Evolutionary conservation across 371 early-diverging fungal genomes (phyloP).

Genomic region (Sporodiniella umbellata): DNA sequence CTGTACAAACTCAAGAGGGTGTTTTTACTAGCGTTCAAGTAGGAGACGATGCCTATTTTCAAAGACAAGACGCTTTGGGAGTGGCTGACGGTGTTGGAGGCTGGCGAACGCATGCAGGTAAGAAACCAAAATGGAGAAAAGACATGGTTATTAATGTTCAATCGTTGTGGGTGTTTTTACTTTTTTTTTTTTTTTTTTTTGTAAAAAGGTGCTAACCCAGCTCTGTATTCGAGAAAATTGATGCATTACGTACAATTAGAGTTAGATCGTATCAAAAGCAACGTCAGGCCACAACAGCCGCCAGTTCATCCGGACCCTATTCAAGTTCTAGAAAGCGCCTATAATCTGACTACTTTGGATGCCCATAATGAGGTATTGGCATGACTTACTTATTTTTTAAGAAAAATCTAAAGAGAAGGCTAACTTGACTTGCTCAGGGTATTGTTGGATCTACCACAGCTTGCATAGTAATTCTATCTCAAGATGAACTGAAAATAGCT

Average conservation of each 20-base stretch:
- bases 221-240: constrained; percentile 81
- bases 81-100: constrained; percentile 88
- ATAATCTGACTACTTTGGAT: constrained; percentile 62
- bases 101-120: constrained; percentile 59
- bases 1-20: constrained; percentile 51
- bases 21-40: constrained; percentile 76
- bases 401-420: too few relatives aligned
- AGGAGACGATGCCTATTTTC: constrained; percentile 84
- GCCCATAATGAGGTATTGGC: constrained; percentile 72
- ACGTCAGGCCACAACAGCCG: constrained; percentile 26
- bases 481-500: constrained; percentile 86
- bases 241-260: constrained; percentile 88
- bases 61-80: constrained; percentile 73
- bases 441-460: constrained; percentile 90
- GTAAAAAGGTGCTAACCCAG: constrained; percentile 73
- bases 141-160: too few relatives aligned
- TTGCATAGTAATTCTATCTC: constrained; percentile 76
- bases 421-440: too few relatives aligned
- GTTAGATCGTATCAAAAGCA: constrained; percentile 53
- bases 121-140: neutral
- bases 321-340: constrained; percentile 69
- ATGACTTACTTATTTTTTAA: too few relatives aligned
- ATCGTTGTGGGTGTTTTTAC: too few relatives aligned
- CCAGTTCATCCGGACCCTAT: constrained; percentile 46
- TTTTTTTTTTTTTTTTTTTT: neutral